Conservation (phyloP, 495 filamentous ascomycete genomes). For the Parmelia sp. region DNA sequence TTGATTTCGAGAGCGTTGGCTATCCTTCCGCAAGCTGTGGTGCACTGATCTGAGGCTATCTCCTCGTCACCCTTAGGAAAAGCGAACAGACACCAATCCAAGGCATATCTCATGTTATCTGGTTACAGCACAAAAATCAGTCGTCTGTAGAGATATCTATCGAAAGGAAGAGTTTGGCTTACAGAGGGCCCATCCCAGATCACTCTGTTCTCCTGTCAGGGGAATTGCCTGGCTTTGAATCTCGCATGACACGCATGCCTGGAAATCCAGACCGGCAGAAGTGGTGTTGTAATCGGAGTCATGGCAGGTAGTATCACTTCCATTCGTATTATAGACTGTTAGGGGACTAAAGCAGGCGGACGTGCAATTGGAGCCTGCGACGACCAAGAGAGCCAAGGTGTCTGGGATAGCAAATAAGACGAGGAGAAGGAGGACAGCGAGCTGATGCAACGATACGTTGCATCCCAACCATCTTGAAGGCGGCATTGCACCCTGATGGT, state of each 20-base stretch:
- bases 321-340: slow-evolving; percentile 41
- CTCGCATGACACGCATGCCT: slow-evolving; percentile 54
- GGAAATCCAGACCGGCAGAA: slow-evolving; percentile 43
- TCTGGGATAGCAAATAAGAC: slow-evolving; percentile 5
- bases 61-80: slow-evolving; percentile 32
- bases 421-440: slow-evolving; percentile 13
- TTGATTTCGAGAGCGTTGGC: slow-evolving; percentile 33
- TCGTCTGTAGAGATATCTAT: neutral
- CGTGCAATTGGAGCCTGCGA: slow-evolving; percentile 49
- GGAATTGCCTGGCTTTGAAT: slow-evolving; percentile 50
- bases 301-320: slow-evolving; percentile 48
- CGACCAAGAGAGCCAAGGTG: slow-evolving; percentile 32
- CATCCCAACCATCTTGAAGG: neutral
- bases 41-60: slow-evolving; percentile 40
- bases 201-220: slow-evolving; percentile 42
- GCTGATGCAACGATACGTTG: slow-evolving; percentile 8
- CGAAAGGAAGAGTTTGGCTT: slow-evolving; percentile 24
- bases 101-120: slow-evolving; percentile 49
- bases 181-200: slow-evolving; percentile 58
- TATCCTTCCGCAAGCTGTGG: slow-evolving; percentile 37
- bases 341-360: slow-evolving; percentile 38
- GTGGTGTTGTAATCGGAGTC: slow-evolving; percentile 44
- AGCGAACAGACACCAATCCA: slow-evolving; percentile 41
- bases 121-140: neutral
- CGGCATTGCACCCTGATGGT: slow-evolving; percentile 14